phyloP scores from a whole-genome alignment of 2,329 filamentous ascomycete genomes.

The Clarireedia paspali region DNA sequence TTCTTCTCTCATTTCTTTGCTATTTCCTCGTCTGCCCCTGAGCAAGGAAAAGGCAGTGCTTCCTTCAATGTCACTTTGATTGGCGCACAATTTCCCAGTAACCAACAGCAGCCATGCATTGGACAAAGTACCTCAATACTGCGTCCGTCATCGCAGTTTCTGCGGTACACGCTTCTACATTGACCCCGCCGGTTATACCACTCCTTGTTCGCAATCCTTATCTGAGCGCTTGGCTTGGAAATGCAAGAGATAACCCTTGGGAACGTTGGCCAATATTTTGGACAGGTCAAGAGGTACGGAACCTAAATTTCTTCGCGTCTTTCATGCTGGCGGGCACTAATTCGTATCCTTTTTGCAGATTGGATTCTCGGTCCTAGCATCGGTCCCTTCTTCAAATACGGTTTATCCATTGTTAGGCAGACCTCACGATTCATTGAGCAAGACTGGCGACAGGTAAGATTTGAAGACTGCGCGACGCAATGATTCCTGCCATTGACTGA shows the following conservation, averaged over 20 bases:
- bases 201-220: slow-evolving; percentile 53
- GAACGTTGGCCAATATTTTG: slow-evolving; percentile 82
- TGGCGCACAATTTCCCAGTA: background rate
- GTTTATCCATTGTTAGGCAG: slow-evolving; percentile 59
- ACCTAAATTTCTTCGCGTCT: background rate
- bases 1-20: background rate
- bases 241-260: slow-evolving; percentile 70
- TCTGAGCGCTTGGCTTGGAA: slow-evolving; percentile 52
- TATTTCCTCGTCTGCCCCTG: background rate
- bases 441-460: slow-evolving; percentile 30
- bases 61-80: background rate
- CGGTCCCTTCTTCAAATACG: slow-evolving; percentile 48
- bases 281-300: slow-evolving; percentile 55
- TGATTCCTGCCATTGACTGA: background rate
- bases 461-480: background rate
- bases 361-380: slow-evolving; percentile 56
- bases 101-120: slow-evolving; percentile 22
- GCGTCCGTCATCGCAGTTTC: slow-evolving; percentile 18
- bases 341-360: slow-evolving; percentile 32
- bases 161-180: slow-evolving; percentile 39
- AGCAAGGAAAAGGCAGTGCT: background rate
- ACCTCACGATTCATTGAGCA: slow-evolving; percentile 53
- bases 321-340: background rate
- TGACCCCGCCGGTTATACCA: slow-evolving; percentile 49
- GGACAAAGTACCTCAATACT: slow-evolving; percentile 23